Conservation (phyloP, 768 basidiomycete genomes). For the Galerina marginata region DNA sequence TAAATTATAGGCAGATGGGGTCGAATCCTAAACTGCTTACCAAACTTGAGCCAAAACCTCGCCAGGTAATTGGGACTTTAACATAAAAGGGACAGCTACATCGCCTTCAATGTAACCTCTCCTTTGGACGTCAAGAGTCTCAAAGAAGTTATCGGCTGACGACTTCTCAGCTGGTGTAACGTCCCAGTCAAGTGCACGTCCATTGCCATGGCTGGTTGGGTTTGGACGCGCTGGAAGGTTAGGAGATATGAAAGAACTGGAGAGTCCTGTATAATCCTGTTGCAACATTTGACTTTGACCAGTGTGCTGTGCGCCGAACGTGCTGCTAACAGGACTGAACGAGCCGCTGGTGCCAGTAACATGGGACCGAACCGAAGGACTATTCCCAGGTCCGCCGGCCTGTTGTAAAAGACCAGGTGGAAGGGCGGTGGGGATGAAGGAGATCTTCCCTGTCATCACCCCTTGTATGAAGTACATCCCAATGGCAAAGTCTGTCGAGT, state of each 20-base stretch:
- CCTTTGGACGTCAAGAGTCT: conserved; percentile 75
- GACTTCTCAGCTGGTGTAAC: conserved; percentile 83
- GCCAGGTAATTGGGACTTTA: conserved; percentile 85
- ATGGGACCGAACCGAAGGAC: conserved; percentile 51
- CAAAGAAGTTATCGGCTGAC: conserved; percentile 78
- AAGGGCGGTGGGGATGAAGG: conserved; percentile 72
- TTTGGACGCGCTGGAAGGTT: conserved; percentile 47
- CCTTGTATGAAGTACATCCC: conserved; percentile 97
- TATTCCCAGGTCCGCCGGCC: conserved; percentile 53
- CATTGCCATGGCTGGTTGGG: conserved; percentile 29
- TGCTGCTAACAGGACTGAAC: conserved; percentile 58
- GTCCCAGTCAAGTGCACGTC: conserved; percentile 65
- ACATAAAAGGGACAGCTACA: conserved; percentile 93
- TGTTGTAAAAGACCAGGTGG: conserved; percentile 89
- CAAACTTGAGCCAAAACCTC: conserved; percentile 90
- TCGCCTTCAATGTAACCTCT: conserved; percentile 90
- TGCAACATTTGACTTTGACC: conserved; percentile 59
- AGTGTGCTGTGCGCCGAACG: conserved; percentile 67
- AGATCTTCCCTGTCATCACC: conserved; percentile 80
- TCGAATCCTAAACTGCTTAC: conserved; percentile 47
- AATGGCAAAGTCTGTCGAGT: conserved; percentile 90
- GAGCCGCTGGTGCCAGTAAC: conserved; percentile 66
- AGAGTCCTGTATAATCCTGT: conserved; percentile 49
- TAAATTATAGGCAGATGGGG: neutral
- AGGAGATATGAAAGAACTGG: conserved; percentile 33